Conservation (phyloP, 1,139 yeast species). For the Nakaseomyces kungkrabaensis region DNA sequence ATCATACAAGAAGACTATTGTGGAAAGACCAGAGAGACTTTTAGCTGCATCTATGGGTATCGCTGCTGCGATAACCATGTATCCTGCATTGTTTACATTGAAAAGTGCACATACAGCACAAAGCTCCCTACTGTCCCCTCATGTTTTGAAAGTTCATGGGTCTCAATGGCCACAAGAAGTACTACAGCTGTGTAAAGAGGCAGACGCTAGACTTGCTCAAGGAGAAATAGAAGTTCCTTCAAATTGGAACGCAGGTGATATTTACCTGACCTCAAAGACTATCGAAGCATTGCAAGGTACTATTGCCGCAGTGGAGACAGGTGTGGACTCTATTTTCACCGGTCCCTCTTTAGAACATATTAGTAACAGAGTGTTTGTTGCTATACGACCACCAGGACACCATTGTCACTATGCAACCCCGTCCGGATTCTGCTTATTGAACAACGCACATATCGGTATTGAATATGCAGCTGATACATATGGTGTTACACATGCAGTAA, state of each 20-base stretch:
- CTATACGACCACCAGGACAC: constrained; percentile 80
- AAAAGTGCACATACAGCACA: constrained; percentile 31
- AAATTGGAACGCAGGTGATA: constrained; percentile 79
- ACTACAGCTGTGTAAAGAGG: constrained; percentile 48
- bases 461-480: constrained; percentile 64
- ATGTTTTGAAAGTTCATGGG: constrained; percentile 71
- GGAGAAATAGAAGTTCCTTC: constrained; percentile 67
- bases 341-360: constrained; percentile 26
- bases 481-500: constrained; percentile 70
- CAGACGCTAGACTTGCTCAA: constrained; percentile 45
- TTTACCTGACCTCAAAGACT: constrained; percentile 60
- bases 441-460: constrained; percentile 74
- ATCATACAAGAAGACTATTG: constrained; percentile 57
- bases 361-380: constrained; percentile 55
- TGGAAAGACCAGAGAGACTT: constrained; percentile 75
- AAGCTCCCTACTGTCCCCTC: constrained; percentile 32
- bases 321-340: constrained; percentile 48
- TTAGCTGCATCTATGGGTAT: constrained; percentile 71
- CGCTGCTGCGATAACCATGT: constrained; percentile 64
- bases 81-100: constrained; percentile 51
- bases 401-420: constrained; percentile 82
- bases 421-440: constrained; percentile 77
- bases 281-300: constrained; percentile 70
- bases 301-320: constrained; percentile 67
- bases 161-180: constrained; percentile 58